These are phyloP conservation scores for Epichloe sylvatica DNA, from an alignment of 2,329 filamentous ascomycete species.

Conservation along the genomic window DNA sequence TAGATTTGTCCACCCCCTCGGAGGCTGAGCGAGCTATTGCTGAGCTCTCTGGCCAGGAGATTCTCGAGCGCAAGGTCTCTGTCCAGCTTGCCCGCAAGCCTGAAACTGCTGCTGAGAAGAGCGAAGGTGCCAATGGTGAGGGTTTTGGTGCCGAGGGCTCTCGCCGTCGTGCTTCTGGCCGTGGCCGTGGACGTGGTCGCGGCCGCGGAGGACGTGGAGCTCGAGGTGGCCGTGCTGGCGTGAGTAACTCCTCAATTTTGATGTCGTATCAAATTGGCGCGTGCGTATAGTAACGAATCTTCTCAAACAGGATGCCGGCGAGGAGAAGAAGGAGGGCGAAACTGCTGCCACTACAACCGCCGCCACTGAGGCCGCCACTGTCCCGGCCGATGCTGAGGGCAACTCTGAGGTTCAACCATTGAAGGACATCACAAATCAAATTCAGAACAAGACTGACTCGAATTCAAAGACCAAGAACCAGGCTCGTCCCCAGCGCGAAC, in stretches of 20 bases:
- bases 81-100: conserved; percentile 98
- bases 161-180: conserved; percentile 48
- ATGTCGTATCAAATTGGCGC: conserved; percentile 20
- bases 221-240: conserved; percentile 39
- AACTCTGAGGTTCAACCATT: conserved; percentile 42
- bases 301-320: conserved; percentile 17
- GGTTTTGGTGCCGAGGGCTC: conserved; percentile 53
- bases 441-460: conserved; percentile 40
- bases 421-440: conserved; percentile 47
- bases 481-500: conserved; percentile 43
- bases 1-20: conserved; percentile 86
- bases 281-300: conserved; percentile 12
- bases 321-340: conserved; percentile 35
- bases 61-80: conserved; percentile 96
- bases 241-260: conserved; percentile 13
- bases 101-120: conserved; percentile 67
- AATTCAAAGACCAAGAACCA: conserved; percentile 44
- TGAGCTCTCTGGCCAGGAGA: conserved; percentile 93
- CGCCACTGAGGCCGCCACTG: conserved; percentile 32
- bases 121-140: conserved; percentile 63
- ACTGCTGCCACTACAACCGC: conserved; percentile 19
- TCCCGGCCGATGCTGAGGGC: conserved; percentile 30
- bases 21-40: conserved; percentile 93
- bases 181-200: conserved; percentile 54
- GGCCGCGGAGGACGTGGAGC: conserved; percentile 52